phyloP scores from a whole-genome alignment of 148 eudicot genomes.

The Polygonum maritimum region DNA sequence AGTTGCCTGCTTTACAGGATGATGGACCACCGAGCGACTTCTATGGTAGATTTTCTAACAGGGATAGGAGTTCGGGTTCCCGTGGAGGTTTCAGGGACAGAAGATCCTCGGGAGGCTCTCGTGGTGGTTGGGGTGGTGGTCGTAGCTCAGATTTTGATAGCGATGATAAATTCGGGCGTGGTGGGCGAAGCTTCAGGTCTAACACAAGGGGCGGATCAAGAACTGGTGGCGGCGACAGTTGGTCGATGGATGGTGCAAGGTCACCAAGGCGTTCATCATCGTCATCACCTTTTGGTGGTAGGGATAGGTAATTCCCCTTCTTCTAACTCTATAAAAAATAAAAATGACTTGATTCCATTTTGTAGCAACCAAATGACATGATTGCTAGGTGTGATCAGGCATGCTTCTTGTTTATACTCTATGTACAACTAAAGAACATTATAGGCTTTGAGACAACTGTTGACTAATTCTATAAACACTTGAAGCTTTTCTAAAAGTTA shows the following conservation, averaged over 20 bases:
- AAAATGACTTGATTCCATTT: background rate
- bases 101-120: slow-evolving; percentile 36
- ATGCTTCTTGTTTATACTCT: background rate
- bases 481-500: too few species aligned
- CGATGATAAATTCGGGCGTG: slow-evolving; percentile 27
- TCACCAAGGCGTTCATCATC: slow-evolving; percentile 48
- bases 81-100: slow-evolving; percentile 30
- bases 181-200: slow-evolving; percentile 39
- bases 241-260: slow-evolving; percentile 53
- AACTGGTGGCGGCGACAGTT: slow-evolving; percentile 49
- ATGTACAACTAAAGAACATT: too few species aligned
- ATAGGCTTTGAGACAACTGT: too few species aligned
- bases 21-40: slow-evolving; percentile 73
- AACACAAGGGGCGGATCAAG: slow-evolving; percentile 41
- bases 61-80: slow-evolving; percentile 28
- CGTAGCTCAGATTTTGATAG: slow-evolving; percentile 25
- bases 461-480: too few species aligned
- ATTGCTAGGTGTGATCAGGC: background rate
- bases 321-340: background rate
- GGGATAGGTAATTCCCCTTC: slow-evolving; percentile 53
- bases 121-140: slow-evolving; percentile 48
- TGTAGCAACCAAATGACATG: background rate
- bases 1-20: slow-evolving; percentile 97
- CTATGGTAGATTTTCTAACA: slow-evolving; percentile 74
- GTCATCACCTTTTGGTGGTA: slow-evolving; percentile 57